Conservation (phyloP, 768 basidiomycete species). For the Pholiota microspora region DNA sequence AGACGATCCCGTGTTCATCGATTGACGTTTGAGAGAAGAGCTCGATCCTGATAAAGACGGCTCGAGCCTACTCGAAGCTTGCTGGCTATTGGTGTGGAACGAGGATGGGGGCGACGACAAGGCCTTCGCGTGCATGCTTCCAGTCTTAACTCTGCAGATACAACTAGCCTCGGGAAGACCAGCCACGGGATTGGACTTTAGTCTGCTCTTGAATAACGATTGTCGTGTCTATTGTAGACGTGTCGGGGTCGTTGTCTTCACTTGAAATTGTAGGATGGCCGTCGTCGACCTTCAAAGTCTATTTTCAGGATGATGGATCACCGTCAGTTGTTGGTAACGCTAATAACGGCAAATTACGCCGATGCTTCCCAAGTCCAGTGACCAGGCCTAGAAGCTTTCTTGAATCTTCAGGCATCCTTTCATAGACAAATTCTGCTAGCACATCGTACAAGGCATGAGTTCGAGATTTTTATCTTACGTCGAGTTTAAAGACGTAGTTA, state of each 20-base stretch:
- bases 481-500: too few relatives aligned
- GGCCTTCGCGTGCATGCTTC: background rate
- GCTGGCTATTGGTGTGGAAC: conserved; percentile 2
- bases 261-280: background rate
- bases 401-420: too few relatives aligned
- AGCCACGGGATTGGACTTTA: background rate
- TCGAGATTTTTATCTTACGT: too few relatives aligned
- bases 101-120: conserved; percentile 6
- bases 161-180: background rate
- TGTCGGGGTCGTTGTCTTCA: conserved; percentile 1
- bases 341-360: background rate
- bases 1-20: conserved; percentile 7
- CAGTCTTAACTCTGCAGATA: background rate
- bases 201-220: background rate
- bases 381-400: background rate
- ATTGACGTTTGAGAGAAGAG: conserved; percentile 10
- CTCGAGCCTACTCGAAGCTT: background rate
- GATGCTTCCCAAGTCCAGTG: background rate
- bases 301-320: background rate
- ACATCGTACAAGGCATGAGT: too few relatives aligned
- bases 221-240: conserved; percentile 1
- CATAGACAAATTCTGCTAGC: too few relatives aligned
- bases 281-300: background rate
- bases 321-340: background rate
- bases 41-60: conserved; percentile 3